Percentiles rank a stretch among this genome's conserved stretches.
phyloP scores from a whole-genome alignment of 805 yeast genomes.

The Candida methanosorbosa region DNA sequence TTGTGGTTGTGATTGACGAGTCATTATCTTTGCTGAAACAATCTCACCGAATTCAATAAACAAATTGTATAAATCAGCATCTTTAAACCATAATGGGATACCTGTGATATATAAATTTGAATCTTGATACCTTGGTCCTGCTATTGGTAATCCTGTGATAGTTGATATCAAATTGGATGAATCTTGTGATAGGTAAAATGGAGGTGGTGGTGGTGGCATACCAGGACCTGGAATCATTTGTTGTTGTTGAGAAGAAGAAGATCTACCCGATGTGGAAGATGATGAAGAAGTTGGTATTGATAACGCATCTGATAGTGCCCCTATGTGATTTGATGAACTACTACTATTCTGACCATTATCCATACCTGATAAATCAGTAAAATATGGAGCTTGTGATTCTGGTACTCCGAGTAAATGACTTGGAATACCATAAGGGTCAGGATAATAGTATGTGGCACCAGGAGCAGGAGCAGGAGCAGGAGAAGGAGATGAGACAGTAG shows the following conservation, averaged over 20 bases:
- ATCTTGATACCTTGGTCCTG: conserved; percentile 49
- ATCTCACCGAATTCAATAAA: conserved; percentile 42
- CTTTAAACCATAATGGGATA: conserved; percentile 46
- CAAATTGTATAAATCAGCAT: conserved; percentile 37
- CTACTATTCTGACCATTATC: neutral
- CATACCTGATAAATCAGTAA: neutral
- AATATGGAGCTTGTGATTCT: too few relatives aligned
- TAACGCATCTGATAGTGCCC: too few relatives aligned
- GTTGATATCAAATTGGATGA: conserved; percentile 19
- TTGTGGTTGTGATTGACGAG: conserved; percentile 32
- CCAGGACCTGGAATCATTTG: too few relatives aligned
- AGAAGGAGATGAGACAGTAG: too few relatives aligned
- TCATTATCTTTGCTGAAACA: conserved; percentile 48
- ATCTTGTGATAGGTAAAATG: conserved; percentile 20
- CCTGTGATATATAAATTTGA: conserved; percentile 68
- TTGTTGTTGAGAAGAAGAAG: too few relatives aligned
- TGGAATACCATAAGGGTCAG: too few relatives aligned
- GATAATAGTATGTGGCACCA: too few relatives aligned
- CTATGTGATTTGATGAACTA: too few relatives aligned
- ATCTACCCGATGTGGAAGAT: too few relatives aligned
- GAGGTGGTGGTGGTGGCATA: conserved; percentile 6
- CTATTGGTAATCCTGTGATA: conserved; percentile 28
- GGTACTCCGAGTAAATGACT: too few relatives aligned
- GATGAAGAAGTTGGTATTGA: too few relatives aligned
- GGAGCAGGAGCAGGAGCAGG: too few relatives aligned